These are phyloP conservation scores for Cladosporium sp. DNA, from an alignment of 2,329 filamentous ascomycete genomes.

Conservation along the genomic window DNA sequence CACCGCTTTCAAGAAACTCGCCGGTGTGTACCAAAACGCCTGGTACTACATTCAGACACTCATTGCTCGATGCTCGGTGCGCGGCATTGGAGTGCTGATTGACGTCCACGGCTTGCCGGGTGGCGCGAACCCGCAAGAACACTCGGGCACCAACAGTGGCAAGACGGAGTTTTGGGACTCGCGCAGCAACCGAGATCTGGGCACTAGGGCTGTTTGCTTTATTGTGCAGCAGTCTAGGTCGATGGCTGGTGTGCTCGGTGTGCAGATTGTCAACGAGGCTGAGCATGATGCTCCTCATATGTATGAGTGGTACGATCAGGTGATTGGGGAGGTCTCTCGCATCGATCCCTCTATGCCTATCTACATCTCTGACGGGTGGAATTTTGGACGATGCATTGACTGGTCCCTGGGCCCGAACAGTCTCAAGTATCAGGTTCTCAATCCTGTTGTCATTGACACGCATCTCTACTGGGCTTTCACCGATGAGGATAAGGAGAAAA, in stretches of 20 bases:
- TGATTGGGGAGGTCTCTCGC: conserved; percentile 41
- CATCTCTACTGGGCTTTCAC: conserved; percentile 57
- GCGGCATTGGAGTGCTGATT: conserved; percentile 53
- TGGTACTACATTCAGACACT: conserved; percentile 49
- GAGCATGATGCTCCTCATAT: conserved; percentile 45
- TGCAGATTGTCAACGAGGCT: conserved; percentile 57
- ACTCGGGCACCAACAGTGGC: conserved; percentile 51
- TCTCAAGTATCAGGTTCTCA: conserved; percentile 22
- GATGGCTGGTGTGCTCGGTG: conserved; percentile 46
- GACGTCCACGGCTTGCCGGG: conserved; percentile 57
- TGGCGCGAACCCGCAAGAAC: conserved; percentile 52
- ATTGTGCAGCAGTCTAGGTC: conserved; percentile 44
- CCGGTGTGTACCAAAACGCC: conserved; percentile 48
- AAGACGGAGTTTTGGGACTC: conserved; percentile 50
- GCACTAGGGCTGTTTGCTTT: conserved; percentile 46
- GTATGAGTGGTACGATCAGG: conserved; percentile 54
- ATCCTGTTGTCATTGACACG: conserved; percentile 53
- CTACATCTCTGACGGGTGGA: conserved; percentile 56
- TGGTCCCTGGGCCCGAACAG: conserved; percentile 43
- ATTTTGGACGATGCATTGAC: conserved; percentile 41
- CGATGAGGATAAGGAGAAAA: conserved; percentile 47
- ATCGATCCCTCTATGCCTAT: conserved; percentile 50
- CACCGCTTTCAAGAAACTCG: conserved; percentile 49
- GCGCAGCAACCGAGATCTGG: conserved; percentile 39
- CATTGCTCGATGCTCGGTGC: conserved; percentile 39